These are phyloP conservation scores for Mycena pura DNA, from an alignment of 768 basidiomycete genomes.

Conservation along the genomic window DNA sequence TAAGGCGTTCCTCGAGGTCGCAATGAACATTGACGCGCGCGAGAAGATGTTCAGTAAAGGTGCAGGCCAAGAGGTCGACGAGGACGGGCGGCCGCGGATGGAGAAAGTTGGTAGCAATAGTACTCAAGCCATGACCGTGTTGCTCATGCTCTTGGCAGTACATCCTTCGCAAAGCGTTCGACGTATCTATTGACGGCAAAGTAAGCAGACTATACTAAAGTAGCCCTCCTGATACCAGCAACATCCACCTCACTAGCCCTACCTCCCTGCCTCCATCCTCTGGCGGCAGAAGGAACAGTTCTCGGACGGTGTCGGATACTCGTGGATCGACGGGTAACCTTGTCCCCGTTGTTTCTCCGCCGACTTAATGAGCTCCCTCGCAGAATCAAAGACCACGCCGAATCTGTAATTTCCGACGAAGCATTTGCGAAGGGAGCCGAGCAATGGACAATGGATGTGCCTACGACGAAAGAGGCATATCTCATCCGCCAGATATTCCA, in stretches of 20 bases:
- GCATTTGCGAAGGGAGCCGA: slow-evolving; percentile 72
- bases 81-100: slow-evolving; percentile 90
- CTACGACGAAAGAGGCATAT: slow-evolving; percentile 98
- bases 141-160: slow-evolving; percentile 61
- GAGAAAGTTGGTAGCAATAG: too few species aligned
- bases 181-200: slow-evolving; percentile 81
- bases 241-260: slow-evolving; percentile 60
- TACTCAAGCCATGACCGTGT: slow-evolving; percentile 51
- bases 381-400: slow-evolving; percentile 92
- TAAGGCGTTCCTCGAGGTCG: slow-evolving; percentile 91
- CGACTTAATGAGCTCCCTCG: neutral
- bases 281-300: slow-evolving; percentile 99
- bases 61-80: slow-evolving; percentile 71
- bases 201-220: too few species aligned
- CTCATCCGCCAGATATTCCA: slow-evolving; percentile 93
- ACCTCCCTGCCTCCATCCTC: slow-evolving; percentile 91
- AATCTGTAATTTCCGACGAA: slow-evolving; percentile 77
- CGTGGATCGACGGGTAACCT: slow-evolving; percentile 93
- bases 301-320: slow-evolving; percentile 98
- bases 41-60: slow-evolving; percentile 92
- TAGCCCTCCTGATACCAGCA: too few species aligned
- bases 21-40: slow-evolving; percentile 89
- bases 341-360: neutral
- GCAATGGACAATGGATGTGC: slow-evolving; percentile 81
- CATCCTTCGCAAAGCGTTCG: slow-evolving; percentile 95